These are phyloP conservation scores for Gossypium davidsonii DNA, from an alignment of 441 rosid species.

Conservation along the genomic window DNA sequence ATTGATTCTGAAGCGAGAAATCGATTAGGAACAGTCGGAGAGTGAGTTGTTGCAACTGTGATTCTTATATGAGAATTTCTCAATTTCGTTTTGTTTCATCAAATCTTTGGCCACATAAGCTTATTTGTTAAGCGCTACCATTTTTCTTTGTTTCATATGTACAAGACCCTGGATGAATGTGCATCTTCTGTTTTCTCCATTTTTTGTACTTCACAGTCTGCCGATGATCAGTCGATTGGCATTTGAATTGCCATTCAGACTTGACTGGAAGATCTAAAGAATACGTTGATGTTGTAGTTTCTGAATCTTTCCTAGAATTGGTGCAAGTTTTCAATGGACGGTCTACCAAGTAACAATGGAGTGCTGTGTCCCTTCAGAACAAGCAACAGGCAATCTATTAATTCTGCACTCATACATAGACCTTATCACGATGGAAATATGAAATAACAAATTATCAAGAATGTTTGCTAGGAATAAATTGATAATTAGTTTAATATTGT, in stretches of 20 bases:
- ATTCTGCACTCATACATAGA: no score
- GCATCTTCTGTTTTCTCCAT: background rate
- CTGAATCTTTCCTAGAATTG: no score
- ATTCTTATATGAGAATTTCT: constrained; percentile 9
- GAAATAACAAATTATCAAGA: no score
- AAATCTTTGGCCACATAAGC: background rate
- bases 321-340: no score
- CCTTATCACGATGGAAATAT: no score
- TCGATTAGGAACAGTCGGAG: constrained; percentile 8
- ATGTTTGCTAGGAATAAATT: no score
- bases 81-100: background rate
- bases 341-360: no score
- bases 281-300: no score
- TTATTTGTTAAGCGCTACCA: background rate
- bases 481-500: no score
- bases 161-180: background rate
- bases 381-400: no score
- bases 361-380: no score
- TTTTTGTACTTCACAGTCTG: background rate
- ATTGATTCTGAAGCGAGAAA: background rate
- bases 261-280: no score
- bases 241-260: background rate
- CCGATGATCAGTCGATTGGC: background rate
- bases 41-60: constrained; percentile 5
- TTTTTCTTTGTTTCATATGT: constrained; percentile 1